Base-by-base conservation (phyloP, 1,139 yeast genomes). In the Saccharomyces hybrid region DNA sequence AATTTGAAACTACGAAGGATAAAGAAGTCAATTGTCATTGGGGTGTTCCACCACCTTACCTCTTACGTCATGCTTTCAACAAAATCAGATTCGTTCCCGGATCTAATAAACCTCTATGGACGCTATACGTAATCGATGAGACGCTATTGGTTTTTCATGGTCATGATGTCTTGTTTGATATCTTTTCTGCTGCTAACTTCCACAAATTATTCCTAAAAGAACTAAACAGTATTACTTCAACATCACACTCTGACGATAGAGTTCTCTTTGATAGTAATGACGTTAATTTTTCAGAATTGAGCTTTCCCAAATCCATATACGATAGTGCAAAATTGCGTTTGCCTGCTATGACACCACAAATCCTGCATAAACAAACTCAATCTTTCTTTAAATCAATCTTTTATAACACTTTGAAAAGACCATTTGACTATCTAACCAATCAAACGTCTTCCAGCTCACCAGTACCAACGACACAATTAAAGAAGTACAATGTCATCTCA, bases 171-270 rank as follows among this genome's bases (percentile, higher is more conserved):
- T 51, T 67, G 32, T 67, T 67, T 58, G 71, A 67, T 53, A 55
- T 61, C 2, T 67, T 65, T 55, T 63, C 70, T 2, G 67, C 66
- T n/a, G 68, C 68, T 21, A 61, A 61, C 49, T 62, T 67, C 44
- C 69, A 64, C 51, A 61, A 61, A 16, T 34, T 58, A 31, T 59
- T 63, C 29, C 42, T 57, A 5, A 41, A 31, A 16, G 53, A 47
- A 24, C 32, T 51, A 7, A 41, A 31, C n/a, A 24, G 14, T 12
- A 21, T 31, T 16, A 21, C 31, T 19, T 16, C 24, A 9, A n/a
- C 4, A 38, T 11, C 24, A 6, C 44, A 9, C 19, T 14, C 38
- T 4, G 50, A 47, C 7, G 38, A 34, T 21, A 14, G 41, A 8
- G 14, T 31, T 16, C 16, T 31, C 16, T 28, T 28, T 48, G 31